Base-by-base conservation (phyloP, 2,329 filamentous ascomycete species). In the Myriosclerotinia curreyana region DNA sequence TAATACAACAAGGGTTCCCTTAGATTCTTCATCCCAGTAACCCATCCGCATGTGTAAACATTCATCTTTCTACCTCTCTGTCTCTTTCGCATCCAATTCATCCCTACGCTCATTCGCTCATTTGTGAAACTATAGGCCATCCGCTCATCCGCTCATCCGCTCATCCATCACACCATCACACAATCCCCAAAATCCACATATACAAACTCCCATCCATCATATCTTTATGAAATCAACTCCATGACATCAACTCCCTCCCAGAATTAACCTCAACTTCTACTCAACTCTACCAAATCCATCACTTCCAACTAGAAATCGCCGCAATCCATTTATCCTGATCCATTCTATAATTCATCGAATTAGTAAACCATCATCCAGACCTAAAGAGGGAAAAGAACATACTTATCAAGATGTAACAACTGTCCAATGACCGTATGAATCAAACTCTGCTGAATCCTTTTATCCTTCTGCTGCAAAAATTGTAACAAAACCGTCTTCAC, bases 311-410 rank as follows among this genome's bases (percentile, higher is more conserved):
- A 22, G 66, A 65, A 60, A 96, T 87, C 3, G 89, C 92, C 22
- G 87, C 84, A 77, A 88, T 85, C 91, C 92, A 96, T 77, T 91
- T 94, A 77, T 95, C 88, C 77, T 95, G 90, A 70, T 96, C 92
- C 70, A 83, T 85, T 71, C 83, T 86, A 64, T 66, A 64, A 44
- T 58, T 11, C 46, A 44, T 71, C 44, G 55, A 11, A 44, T 52
- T 52, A 38, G 22, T 40, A 50, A 61, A 42, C 8, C 22, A 53
- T 25, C 22, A 53, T 49, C 11, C 31, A 44, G 4, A 25, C 31
- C 20, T 17, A 11, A 54, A 51, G 25, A 3, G 25, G 22, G 8
- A 14, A 20, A 60, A 17, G 44, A 53, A 81, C 87, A 78, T 78
- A 90, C 86, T 86, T 86, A 77, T 92, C 88, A 77, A 94, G 92